Evolutionary conservation across 306 rosid species (phyloP).

Genomic region (Lathyrus aphaca): DNA sequence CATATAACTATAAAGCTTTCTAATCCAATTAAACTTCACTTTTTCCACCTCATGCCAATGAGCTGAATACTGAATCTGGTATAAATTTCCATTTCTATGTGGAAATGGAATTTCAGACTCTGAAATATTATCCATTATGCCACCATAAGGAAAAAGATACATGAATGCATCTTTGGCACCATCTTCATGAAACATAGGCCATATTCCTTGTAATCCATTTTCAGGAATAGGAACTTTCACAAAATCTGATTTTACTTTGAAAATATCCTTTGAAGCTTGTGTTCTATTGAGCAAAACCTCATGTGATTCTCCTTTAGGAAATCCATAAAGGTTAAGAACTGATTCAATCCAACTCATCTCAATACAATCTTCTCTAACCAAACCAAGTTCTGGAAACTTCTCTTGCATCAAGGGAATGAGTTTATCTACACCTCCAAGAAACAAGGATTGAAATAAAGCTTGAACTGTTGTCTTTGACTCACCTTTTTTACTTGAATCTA

Average conservation of each 20-base stretch:
- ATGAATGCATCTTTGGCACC: slow-evolving; percentile 19
- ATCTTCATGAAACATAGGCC: slow-evolving; percentile 39
- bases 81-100: slow-evolving; percentile 39
- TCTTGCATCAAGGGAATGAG: slow-evolving; percentile 31
- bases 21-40: slow-evolving; percentile 34
- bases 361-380: slow-evolving; percentile 38
- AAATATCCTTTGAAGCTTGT: not conserved
- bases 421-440: slow-evolving; percentile 45
- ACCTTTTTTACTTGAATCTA: too few relatives aligned
- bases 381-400: slow-evolving; percentile 51
- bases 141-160: slow-evolving; percentile 43
- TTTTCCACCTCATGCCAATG: slow-evolving; percentile 33
- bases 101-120: slow-evolving; percentile 46
- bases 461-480: slow-evolving; percentile 6
- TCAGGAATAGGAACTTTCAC: slow-evolving; percentile 40
- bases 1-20: slow-evolving; percentile 18
- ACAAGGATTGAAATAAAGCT: slow-evolving; percentile 35
- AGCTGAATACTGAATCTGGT: slow-evolving; percentile 27
- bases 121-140: slow-evolving; percentile 44
- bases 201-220: slow-evolving; percentile 39
- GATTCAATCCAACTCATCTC: slow-evolving; percentile 42
- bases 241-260: slow-evolving; percentile 47
- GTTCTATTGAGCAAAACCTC: slow-evolving; percentile 33
- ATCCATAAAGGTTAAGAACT: not conserved
- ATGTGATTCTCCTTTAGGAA: not conserved